Evolutionary conservation across 306 rosid genomes (phyloP), one percentile per base, ranked within the genome.

Genomic region (Astragalus glycyphyllos): DNA sequence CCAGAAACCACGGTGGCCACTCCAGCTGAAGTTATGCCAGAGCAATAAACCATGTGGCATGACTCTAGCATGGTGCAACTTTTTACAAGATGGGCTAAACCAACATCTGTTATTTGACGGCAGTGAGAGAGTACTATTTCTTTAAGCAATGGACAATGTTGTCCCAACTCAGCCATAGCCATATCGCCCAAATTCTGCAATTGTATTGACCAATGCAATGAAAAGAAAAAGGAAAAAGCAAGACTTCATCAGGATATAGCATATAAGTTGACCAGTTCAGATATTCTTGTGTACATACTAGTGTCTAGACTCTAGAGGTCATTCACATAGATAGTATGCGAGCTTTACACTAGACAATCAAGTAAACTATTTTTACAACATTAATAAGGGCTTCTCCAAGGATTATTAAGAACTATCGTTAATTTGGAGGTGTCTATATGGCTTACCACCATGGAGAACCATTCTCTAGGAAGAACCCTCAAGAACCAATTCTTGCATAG

Each of bases 31-130:
- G 97, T 89, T 70, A 94, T 77, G 51, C 90, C 83, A 3, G 90
- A 90, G 79, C 99, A 94, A 71, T 89, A 94, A 68, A 87, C 97
- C 96, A 91, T 85, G 73, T 91, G 99, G 76, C 97, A 91, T 67
- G 96, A 80, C 71, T 90, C 92, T 9, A 94, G 85, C 81, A 84
- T 68, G 44, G 79, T 70, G 84, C 96, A 94, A 47, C 80, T 58
- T 66, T 72, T 87, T 47, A 87, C 97, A 45, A 91, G 94, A 82
- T 91, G 91, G 59, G 82, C 68, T 62, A 94, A 13, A 32, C 99
- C 99, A 16, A 82, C 91, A 48, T 94, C 97, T n/a, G 91, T 89
- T 82, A 94, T 84, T 80, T 79, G 91, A 50, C 90, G 93, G 87
- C 99, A 94, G 80, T 89, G 95, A 6, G 97, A 94, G 46, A 94